Evolutionary conservation across 805 yeast species (phyloP).

Genomic region (Pichia cabralensis): DNA sequence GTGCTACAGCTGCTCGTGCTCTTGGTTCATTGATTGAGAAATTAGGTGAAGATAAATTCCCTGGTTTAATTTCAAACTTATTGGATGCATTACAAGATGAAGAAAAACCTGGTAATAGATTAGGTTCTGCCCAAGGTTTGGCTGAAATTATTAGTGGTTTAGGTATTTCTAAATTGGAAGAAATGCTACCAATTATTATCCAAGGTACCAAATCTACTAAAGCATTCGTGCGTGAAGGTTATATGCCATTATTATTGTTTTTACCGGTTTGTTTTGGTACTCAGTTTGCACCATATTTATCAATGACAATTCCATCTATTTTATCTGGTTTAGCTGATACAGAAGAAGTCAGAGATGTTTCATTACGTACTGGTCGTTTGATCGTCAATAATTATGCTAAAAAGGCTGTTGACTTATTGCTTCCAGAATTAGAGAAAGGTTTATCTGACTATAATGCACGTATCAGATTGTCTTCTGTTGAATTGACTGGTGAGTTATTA

Average conservation of each 20-base stretch:
- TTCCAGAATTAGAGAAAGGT: slow-evolving; percentile 92
- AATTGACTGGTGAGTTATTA: slow-evolving; percentile 87
- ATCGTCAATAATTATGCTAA: slow-evolving; percentile 86
- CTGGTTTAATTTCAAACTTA: slow-evolving; percentile 76
- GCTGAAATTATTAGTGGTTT: slow-evolving; percentile 90
- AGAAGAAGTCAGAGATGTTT: slow-evolving; percentile 79
- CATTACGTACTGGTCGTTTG: slow-evolving; percentile 86
- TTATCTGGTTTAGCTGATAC: slow-evolving; percentile 84
- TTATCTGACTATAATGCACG: slow-evolving; percentile 73
- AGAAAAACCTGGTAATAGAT: slow-evolving; percentile 73
- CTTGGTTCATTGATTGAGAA: slow-evolving; percentile 93
- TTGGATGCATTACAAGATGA: slow-evolving; percentile 70
- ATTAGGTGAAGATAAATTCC: slow-evolving; percentile 93
- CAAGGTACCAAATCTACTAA: slow-evolving; percentile 59
- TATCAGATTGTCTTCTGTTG: slow-evolving; percentile 88
- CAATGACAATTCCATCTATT: slow-evolving; percentile 82
- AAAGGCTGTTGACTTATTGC: slow-evolving; percentile 81
- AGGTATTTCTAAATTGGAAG: slow-evolving; percentile 82
- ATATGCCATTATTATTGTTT: slow-evolving; percentile 78
- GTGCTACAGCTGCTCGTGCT: slow-evolving; percentile 97
- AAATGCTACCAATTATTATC: slow-evolving; percentile 71
- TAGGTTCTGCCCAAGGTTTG: slow-evolving; percentile 95
- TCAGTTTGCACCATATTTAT: slow-evolving; percentile 82
- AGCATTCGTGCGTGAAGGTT: slow-evolving; percentile 78
- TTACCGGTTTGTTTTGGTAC: slow-evolving; percentile 92